phyloP scores from a whole-genome alignment of 768 basidiomycete genomes.

The Chalciporus sphaerocephalus region DNA sequence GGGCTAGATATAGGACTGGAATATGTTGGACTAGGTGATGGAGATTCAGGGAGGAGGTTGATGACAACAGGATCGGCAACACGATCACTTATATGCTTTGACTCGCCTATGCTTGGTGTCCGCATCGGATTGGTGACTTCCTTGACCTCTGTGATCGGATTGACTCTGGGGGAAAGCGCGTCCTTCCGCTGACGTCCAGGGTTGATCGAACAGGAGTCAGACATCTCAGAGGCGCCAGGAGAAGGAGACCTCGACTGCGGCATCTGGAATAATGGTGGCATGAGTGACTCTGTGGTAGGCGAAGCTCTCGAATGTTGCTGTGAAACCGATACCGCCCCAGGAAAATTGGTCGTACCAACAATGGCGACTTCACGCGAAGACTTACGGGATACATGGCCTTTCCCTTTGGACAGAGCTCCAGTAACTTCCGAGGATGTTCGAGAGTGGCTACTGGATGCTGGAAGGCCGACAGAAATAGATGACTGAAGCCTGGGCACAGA shows the following conservation, averaged over 20 bases:
- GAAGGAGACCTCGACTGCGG: slow-evolving; percentile 33
- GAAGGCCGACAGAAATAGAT: slow-evolving; percentile 13
- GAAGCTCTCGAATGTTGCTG: slow-evolving; percentile 28
- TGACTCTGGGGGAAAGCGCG: slow-evolving; percentile 31
- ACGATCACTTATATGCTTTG: slow-evolving; percentile 53
- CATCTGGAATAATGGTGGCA: slow-evolving; percentile 36
- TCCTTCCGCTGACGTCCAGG: slow-evolving; percentile 31
- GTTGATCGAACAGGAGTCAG: slow-evolving; percentile 29
- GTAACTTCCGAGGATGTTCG: slow-evolving; percentile 49
- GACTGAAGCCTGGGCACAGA: slow-evolving; percentile 32
- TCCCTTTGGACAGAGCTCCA: slow-evolving; percentile 24
- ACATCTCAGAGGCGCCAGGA: slow-evolving; percentile 29
- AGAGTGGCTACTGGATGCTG: slow-evolving; percentile 29
- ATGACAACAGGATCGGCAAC: slow-evolving; percentile 63
- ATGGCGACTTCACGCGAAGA: slow-evolving; percentile 50
- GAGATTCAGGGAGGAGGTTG: slow-evolving; percentile 38
- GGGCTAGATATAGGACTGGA: slow-evolving; percentile 26
- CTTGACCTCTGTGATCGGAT: slow-evolving; percentile 26
- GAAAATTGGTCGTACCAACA: slow-evolving; percentile 41
- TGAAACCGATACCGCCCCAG: slow-evolving; percentile 24
- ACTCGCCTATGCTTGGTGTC: slow-evolving; percentile 61
- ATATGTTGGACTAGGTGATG: slow-evolving; percentile 25
- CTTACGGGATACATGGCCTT: slow-evolving; percentile 40
- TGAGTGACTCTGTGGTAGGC: slow-evolving; percentile 30
- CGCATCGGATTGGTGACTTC: slow-evolving; percentile 32